Conservation (phyloP, 371 early-diverging fungal genomes). For the Capillidium heterosporum region DNA sequence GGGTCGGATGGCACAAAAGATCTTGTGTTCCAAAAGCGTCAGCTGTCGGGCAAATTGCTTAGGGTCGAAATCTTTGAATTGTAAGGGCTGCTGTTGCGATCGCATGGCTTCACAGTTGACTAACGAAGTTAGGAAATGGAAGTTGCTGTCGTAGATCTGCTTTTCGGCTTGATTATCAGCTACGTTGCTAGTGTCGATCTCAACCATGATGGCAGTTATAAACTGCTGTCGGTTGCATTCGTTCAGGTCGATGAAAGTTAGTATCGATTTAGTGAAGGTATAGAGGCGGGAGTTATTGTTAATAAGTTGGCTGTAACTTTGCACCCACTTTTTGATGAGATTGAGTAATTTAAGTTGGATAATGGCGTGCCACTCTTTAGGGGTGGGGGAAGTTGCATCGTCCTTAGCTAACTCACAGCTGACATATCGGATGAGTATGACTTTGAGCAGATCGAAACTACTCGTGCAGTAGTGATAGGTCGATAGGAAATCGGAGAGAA, state of each 20-base stretch:
- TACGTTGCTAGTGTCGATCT: not conserved
- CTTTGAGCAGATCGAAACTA: constrained; percentile 28
- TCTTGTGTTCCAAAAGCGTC: constrained; percentile 34
- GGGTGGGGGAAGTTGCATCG: not conserved
- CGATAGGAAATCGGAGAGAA: constrained; percentile 26
- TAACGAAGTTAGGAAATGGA: not conserved
- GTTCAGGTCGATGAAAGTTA: not conserved
- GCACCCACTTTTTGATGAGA: constrained; percentile 41
- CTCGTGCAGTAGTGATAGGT: constrained; percentile 37
- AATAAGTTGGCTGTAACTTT: constrained; percentile 27
- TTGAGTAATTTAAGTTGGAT: constrained; percentile 35
- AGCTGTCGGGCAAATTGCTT: constrained; percentile 30
- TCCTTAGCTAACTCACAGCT: not conserved
- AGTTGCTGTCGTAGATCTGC: too few relatives aligned
- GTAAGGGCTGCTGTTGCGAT: not conserved
- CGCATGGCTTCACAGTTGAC: not conserved
- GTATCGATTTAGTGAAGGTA: not conserved
- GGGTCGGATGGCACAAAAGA: constrained; percentile 24
- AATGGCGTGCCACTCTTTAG: constrained; percentile 18
- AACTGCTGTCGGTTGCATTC: not conserved
- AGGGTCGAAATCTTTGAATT: constrained; percentile 17
- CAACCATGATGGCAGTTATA: not conserved
- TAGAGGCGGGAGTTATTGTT: constrained; percentile 13
- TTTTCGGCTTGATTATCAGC: not conserved
- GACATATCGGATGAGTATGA: constrained; percentile 27